A percentile compares a stretch with the other conserved stretches of the same genome.
These are phyloP conservation scores for Cicer arietinum DNA, from an alignment of 306 rosid genomes.

Conservation along the genomic window DNA sequence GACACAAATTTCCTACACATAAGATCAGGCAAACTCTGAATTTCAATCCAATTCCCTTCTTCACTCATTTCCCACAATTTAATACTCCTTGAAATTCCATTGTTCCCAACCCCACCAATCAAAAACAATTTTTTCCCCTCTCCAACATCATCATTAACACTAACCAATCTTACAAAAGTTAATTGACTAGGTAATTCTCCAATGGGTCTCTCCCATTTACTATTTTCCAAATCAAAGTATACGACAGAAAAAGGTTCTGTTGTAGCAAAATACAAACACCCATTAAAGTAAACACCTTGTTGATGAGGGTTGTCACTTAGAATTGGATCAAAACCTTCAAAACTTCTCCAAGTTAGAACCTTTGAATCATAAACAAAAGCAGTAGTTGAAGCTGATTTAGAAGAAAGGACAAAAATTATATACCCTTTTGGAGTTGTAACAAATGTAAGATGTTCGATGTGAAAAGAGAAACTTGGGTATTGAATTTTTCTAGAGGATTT, in stretches of 20 bases:
- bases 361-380: slow-evolving; percentile 62
- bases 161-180: slow-evolving; percentile 69
- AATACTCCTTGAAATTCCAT: slow-evolving; percentile 79
- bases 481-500: slow-evolving; percentile 59
- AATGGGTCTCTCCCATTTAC: slow-evolving; percentile 58
- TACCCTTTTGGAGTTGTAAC: slow-evolving; percentile 66
- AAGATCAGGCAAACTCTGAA: slow-evolving; percentile 71
- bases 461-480: slow-evolving; percentile 62
- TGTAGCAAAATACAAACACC: slow-evolving; percentile 67
- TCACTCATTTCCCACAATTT: slow-evolving; percentile 71
- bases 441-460: slow-evolving; percentile 65
- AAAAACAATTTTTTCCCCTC: slow-evolving; percentile 53
- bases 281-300: slow-evolving; percentile 57
- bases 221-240: slow-evolving; percentile 65
- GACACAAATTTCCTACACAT: slow-evolving; percentile 78
- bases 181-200: slow-evolving; percentile 56
- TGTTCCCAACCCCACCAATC: slow-evolving; percentile 82
- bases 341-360: slow-evolving; percentile 57
- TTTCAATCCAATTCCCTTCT: slow-evolving; percentile 63
- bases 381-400: slow-evolving; percentile 49
- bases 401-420: slow-evolving; percentile 55
- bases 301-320: slow-evolving; percentile 57
- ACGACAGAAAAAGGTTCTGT: slow-evolving; percentile 73
- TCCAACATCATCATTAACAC: slow-evolving; percentile 48
- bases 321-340: slow-evolving; percentile 50